Base-by-base conservation (phyloP, 2,329 filamentous ascomycete species). In the Exophiala aquamarina region DNA sequence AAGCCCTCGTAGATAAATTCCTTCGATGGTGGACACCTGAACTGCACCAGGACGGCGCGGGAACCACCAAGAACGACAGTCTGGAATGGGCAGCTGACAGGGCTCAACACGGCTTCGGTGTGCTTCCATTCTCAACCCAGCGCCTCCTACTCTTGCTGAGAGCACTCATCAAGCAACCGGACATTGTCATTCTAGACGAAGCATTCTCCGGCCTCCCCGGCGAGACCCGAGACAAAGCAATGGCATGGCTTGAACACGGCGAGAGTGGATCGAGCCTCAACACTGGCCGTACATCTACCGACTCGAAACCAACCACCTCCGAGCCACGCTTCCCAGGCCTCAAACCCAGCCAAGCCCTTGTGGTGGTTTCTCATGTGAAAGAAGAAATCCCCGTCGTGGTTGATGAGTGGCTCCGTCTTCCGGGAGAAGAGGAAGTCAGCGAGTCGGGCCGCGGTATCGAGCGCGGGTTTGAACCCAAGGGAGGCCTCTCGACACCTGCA, bases 311-410 rank as follows among this genome's bases (percentile, higher is more conserved):
- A 53, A 9, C 26, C 9, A n/a, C 9, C n/a, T 10, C 15, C n/a
- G n/a, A 18, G 8, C 6, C 14, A n/a, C 17, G 17, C 17, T 69
- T 92, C 3, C 62, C 61, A 1, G 89, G 89, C 0, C 67, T 96
- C 46, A 75, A 76, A 2, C 72, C 82, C 1, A 67, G 81, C 17
- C 92, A 97, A 68, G 90, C 90, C 1, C 70, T 98, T 44, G 78
- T 97, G n/a, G 89, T 91, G 55, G 92, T 97, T 50, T 93, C 89
- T 52, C 93, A 98, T 69, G 77, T 92, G 51, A 84, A 83, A 53
- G 90, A 95, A 60, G 93, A 98, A 67, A 87, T 97, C 8, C 93
- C 93, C 0, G 83, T 85, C 40, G 85, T 84, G 56, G 79, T 96
- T 18, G 73, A 89, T 37, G 83, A 94, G 63, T 97, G 87, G 86